Evolutionary conservation across 2,329 filamentous ascomycete genomes (phyloP).

Genomic region (Alternaria sp.): DNA sequence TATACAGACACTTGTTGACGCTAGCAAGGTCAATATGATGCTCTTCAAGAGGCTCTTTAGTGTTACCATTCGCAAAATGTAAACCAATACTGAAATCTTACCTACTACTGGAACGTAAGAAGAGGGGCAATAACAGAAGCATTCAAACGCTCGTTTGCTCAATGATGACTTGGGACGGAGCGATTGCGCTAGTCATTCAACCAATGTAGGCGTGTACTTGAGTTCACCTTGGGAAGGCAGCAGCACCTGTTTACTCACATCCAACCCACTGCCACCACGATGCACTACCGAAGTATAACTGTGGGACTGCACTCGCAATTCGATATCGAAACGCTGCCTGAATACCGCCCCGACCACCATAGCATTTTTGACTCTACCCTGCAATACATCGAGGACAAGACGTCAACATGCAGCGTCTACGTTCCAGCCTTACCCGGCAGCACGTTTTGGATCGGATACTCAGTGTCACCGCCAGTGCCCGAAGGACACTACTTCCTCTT

Average conservation of each 20-base stretch:
- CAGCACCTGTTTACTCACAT: background rate
- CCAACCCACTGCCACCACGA: conserved; percentile 11
- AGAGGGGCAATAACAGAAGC: background rate
- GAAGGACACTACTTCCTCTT: conserved; percentile 54
- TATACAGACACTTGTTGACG: background rate
- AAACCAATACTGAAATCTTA: background rate
- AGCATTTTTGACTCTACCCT: conserved; percentile 17
- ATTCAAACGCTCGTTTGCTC: background rate
- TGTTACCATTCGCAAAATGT: background rate
- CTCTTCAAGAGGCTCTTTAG: background rate
- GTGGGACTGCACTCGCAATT: conserved; percentile 55
- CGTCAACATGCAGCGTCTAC: conserved; percentile 47
- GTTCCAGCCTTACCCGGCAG: conserved; percentile 47
- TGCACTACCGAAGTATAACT: conserved; percentile 51
- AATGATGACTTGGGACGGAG: background rate
- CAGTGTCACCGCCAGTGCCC: conserved; percentile 41
- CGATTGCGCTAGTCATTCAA: background rate
- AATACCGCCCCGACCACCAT: conserved; percentile 41
- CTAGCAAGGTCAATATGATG: background rate
- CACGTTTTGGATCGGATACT: conserved; percentile 58
- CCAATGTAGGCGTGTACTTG: background rate
- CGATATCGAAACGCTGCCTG: conserved; percentile 51
- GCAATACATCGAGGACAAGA: conserved; percentile 29
- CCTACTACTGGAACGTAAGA: background rate
- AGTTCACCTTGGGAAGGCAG: background rate